phyloP scores from a whole-genome alignment of 768 basidiomycete genomes.

The Psilocybe cyanescens region DNA sequence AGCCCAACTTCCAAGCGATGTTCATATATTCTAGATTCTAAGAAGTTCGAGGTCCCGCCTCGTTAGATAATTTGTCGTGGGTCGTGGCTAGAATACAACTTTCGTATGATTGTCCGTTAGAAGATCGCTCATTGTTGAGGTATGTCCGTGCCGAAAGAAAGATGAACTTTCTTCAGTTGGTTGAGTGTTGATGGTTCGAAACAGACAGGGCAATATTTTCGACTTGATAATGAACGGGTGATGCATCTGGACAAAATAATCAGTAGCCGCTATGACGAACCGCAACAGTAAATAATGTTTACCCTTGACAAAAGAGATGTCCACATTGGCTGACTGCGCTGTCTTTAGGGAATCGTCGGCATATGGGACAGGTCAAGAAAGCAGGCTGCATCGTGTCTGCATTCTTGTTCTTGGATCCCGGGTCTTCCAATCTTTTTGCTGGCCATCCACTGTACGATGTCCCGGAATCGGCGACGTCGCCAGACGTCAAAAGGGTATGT shows the following conservation, averaged over 20 bases:
- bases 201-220: constrained; percentile 29
- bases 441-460: constrained; percentile 49
- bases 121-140: background rate
- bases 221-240: constrained; percentile 13
- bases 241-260: constrained; percentile 21
- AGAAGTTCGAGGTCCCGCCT: too few species aligned
- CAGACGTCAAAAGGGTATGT: constrained; percentile 50
- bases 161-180: constrained; percentile 23
- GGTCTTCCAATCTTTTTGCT: constrained; percentile 30
- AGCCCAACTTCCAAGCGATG: background rate
- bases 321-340: constrained; percentile 35
- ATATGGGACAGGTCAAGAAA: constrained; percentile 33
- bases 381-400: constrained; percentile 11
- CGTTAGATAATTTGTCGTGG: too few species aligned
- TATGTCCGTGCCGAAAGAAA: constrained; percentile 20
- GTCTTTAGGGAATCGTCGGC: constrained; percentile 33
- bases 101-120: background rate
- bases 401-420: background rate
- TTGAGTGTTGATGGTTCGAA: constrained; percentile 18
- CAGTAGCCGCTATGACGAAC: background rate
- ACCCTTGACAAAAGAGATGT: constrained; percentile 32
- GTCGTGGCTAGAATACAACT: too few species aligned
- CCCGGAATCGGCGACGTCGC: constrained; percentile 46
- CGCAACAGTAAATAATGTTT: background rate
- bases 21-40: too few species aligned